phyloP scores from a whole-genome alignment of 2,329 filamentous ascomycete species.

The Alternaria sp. region DNA sequence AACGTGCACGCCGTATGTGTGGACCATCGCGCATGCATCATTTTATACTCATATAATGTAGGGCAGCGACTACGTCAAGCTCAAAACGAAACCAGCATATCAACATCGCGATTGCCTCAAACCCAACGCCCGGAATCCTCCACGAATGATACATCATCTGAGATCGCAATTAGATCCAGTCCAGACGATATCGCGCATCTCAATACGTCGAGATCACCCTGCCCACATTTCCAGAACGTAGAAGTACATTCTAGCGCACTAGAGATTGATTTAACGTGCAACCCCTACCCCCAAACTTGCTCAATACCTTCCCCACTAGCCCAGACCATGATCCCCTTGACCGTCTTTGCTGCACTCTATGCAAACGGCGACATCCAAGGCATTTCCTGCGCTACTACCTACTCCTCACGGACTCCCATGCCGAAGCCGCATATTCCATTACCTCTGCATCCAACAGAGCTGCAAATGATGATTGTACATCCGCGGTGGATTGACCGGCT shows the following conservation, averaged over 20 bases:
- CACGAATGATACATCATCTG: background rate
- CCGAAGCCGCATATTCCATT: conserved; percentile 23
- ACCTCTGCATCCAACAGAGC: conserved; percentile 42
- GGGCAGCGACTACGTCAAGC: conserved; percentile 19
- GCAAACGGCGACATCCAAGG: conserved; percentile 30
- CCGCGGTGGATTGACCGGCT: conserved; percentile 52
- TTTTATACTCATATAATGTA: conserved; percentile 1
- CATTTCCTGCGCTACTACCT: conserved; percentile 31
- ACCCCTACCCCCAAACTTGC: background rate
- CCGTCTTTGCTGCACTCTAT: conserved; percentile 40
- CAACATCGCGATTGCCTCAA: background rate
- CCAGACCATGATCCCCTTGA: conserved; percentile 20
- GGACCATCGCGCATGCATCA: background rate
- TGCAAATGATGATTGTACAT: conserved; percentile 46
- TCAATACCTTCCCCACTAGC: conserved; percentile 4
- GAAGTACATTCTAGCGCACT: background rate
- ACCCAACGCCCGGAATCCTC: background rate
- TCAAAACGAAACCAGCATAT: background rate
- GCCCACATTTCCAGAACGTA: background rate
- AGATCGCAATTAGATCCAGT: background rate
- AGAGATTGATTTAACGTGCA: background rate
- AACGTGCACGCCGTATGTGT: conserved; percentile 46
- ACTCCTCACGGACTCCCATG: conserved; percentile 32
- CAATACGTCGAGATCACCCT: background rate
- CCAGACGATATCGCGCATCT: background rate